Evolutionary conservation across 108 stramenopile species (phyloP), one percentile per base, ranked within the genome.

Genomic region (Skeletonema grethae): DNA sequence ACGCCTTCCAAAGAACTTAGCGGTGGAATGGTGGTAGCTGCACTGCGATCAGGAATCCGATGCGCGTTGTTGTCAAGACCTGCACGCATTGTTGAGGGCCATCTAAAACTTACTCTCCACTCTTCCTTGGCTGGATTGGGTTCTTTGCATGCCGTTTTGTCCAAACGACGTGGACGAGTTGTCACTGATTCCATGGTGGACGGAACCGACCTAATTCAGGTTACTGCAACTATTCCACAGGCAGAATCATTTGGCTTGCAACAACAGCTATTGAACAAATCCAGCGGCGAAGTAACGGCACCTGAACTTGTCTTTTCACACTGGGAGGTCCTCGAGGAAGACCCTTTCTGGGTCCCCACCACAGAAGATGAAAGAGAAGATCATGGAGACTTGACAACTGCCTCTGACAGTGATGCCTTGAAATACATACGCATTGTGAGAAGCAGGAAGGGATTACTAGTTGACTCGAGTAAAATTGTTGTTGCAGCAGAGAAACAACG

Each of bases 301-400:
- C 94, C 96, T 13, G 91, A 95, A 69, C 62, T 97, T 16, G 86
- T 84, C 2, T 97, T 97, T 73, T 83, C 77, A 15, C 90, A 95
- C 62, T 97, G 93, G 93, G 87, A 88, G 67, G 69, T 86, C 20
- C 72, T 95, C 8, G 89, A 91, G 13, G 86, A 88, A 76, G 96
- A 97, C 65, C 96, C 96, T 9, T 97, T 97, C 82, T 97, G 96
- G 96, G 90, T 92, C 61, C 96, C 96, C 28, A 91, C 91, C 0
- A 88, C 91, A 11, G 76, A 88, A 53, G 96, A 97, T 58, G 96
- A 97, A 72, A 78, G 94, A 39, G 96, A 97, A 77, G 95, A 97
- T 63, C 93, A 87, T 63, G 95, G 95, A 34, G 96, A 96, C 73
- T 68, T 83, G 22, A 89, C 87, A 13, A 93, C 94, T 11, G 96